phyloP scores from a whole-genome alignment of 169 alveolate species.

The Plasmodium coatneyi region DNA sequence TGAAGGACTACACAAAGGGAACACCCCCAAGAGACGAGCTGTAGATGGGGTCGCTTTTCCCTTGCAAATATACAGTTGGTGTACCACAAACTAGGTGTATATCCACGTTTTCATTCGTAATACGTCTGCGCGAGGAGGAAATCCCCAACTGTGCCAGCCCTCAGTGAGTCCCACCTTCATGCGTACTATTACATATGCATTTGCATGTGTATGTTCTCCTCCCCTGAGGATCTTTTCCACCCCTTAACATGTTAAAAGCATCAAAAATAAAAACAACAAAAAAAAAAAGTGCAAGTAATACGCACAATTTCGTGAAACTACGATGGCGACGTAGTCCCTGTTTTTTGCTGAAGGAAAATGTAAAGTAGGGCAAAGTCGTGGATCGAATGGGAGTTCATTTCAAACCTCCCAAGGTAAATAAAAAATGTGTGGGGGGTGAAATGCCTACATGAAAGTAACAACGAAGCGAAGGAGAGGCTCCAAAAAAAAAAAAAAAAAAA shows the following conservation, averaged over 20 bases:
- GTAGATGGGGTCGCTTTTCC: neutral
- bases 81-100: neutral
- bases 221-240: neutral
- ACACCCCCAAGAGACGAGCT: slow-evolving; percentile 21
- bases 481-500: neutral
- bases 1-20: slow-evolving; percentile 69
- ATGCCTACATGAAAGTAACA: neutral
- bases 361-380: neutral
- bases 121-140: neutral
- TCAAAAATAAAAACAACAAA: too few relatives aligned
- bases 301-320: neutral
- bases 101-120: neutral
- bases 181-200: neutral
- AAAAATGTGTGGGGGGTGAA: neutral
- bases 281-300: neutral
- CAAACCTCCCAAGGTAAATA: neutral
- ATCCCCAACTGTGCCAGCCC: neutral
- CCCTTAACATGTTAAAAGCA: neutral
- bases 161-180: neutral
- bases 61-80: neutral
- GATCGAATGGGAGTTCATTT: neutral
- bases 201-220: neutral
- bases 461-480: neutral
- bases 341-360: neutral
- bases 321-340: neutral